Conservation (phyloP, 2,329 filamentous ascomycete genomes). For the Venturia aucupariae region DNA sequence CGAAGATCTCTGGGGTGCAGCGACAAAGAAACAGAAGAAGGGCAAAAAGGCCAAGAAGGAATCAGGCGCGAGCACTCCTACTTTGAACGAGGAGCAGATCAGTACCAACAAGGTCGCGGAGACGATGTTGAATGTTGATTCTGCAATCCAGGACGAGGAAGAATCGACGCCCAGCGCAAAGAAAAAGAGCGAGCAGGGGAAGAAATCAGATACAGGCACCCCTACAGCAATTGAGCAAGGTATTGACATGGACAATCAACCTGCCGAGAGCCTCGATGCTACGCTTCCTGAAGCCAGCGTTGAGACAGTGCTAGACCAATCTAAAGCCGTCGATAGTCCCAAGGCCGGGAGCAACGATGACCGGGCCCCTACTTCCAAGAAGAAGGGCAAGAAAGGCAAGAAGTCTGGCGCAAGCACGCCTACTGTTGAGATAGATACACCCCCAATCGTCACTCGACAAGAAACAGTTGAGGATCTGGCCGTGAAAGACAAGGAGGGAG, state of each 20-base stretch:
- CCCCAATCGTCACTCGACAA: neutral
- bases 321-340: neutral
- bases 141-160: neutral
- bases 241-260: neutral
- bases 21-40: conserved; percentile 11
- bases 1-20: neutral
- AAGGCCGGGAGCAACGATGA: neutral
- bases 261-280: neutral
- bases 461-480: neutral
- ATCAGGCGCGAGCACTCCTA: neutral
- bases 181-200: conserved; percentile 41
- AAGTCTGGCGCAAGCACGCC: conserved; percentile 16
- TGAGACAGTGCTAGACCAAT: neutral
- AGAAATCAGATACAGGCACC: conserved; percentile 17
- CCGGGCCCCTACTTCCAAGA: conserved; percentile 25
- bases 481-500: neutral
- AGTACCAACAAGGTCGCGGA: neutral
- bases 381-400: conserved; percentile 40
- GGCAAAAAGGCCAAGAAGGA: conserved; percentile 11
- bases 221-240: neutral
- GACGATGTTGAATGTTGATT: neutral
- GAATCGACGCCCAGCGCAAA: conserved; percentile 24
- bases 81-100: neutral
- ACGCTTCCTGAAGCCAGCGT: too few relatives aligned
- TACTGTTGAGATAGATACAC: neutral